Percentiles rank a stretch among this genome's conserved stretches.
These are phyloP conservation scores for Harringtonia lauricola DNA, from an alignment of 2,329 filamentous ascomycete species.

Conservation along the genomic window DNA sequence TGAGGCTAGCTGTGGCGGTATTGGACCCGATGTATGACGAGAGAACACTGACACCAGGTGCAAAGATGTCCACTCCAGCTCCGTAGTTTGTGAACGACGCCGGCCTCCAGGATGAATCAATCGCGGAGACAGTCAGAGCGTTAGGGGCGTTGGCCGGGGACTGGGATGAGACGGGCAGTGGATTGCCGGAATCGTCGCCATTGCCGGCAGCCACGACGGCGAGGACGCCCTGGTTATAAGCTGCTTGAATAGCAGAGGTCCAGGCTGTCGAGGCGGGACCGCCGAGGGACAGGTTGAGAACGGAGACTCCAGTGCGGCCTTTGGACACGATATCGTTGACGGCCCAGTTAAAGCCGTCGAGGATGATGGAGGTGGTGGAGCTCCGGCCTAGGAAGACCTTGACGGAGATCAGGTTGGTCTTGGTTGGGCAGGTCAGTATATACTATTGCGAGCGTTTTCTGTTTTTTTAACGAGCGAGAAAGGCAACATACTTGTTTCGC, in stretches of 20 bases:
- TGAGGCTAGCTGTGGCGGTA: conserved; percentile 25
- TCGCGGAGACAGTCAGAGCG: conserved; percentile 31
- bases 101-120: conserved; percentile 18
- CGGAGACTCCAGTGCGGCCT: conserved; percentile 34
- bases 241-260: conserved; percentile 25
- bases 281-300: conserved; percentile 52
- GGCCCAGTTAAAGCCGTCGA: conserved; percentile 15
- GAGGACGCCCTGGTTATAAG: conserved; percentile 23
- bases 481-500: conserved; percentile 13
- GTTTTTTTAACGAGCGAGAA: not conserved
- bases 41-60: conserved; percentile 28
- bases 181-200: conserved; percentile 16
- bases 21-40: conserved; percentile 33
- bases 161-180: conserved; percentile 23
- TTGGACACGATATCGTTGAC: conserved; percentile 15
- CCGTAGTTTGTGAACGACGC: conserved; percentile 36
- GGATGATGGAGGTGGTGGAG: conserved; percentile 7
- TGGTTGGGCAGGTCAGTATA: no score
- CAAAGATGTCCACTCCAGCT: conserved; percentile 29
- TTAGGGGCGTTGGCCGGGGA: conserved; percentile 11
- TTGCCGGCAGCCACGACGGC: conserved; percentile 32
- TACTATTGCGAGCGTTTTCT: not conserved
- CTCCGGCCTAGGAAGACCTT: conserved; percentile 16
- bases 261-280: conserved; percentile 15
- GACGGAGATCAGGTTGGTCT: conserved; percentile 18